Evolutionary conservation across 2,329 filamentous ascomycete species (phyloP), one percentile per base, ranked within the genome.

Genomic region (Elsinoe batatas): DNA sequence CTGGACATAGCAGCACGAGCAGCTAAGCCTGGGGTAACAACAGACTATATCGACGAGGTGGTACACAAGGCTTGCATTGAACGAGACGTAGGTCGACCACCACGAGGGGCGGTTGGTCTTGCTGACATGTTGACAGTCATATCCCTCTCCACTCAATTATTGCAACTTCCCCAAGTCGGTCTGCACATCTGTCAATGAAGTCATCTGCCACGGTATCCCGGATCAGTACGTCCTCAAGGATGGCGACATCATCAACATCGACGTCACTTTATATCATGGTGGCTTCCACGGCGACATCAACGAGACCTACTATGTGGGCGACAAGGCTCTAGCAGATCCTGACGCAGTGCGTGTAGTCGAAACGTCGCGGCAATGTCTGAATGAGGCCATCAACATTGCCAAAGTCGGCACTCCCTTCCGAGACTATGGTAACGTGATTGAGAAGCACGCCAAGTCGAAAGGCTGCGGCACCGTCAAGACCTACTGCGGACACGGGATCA

Each of bases 131-230:
- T 17, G n/a, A 44, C 60, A 96, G 91, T 87, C 90, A 8, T 97
- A 97, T 69, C 91, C 91, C 0, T 96, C 91, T 0, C 90, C 91
- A 1, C 76, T 97, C 33, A 96, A 96, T 75, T 97, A 97, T 74
- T 87, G 88, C 76, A 79, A 91, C 71, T 98, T 97, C 73, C 93
- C 93, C 61, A 98, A 98, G 75, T 98, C 93, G 0, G 88, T 96
- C 60, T 98, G 93, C 73, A 97, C 91, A 2, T 97, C 91, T 2
- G 74, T 88, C 50, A 98, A 98, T 76, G 93, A 98, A 73, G 87
- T 95, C 61, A 97, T 98, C 70, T 98, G 93, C 76, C 93, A 98
- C 76, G 93, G 93, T 54, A 98, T 98, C 61, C 93, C 93, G 13
- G 93, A 98, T 67, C 83, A 95, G 69, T 83, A 93, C 56, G 78